A percentile compares a stretch with the other conserved stretches of the same genome.
Conservation (phyloP, 345 rosid genomes). For the Adansonia digitata region DNA sequence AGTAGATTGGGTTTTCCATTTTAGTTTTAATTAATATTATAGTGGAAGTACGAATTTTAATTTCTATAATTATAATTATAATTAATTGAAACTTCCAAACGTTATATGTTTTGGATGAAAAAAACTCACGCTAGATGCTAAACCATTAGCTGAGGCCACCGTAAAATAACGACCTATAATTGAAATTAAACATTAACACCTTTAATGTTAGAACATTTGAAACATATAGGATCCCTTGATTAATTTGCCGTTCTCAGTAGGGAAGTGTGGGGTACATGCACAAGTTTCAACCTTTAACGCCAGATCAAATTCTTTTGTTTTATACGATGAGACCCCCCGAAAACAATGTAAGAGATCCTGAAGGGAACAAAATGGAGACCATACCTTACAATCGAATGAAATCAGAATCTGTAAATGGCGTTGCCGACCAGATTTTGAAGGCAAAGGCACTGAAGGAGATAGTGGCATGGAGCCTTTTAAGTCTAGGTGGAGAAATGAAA, state of each 20-base stretch:
- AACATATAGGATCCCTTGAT: background rate
- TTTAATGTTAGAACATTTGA: background rate
- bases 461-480: constrained; percentile 40
- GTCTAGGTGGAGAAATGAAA: constrained; percentile 48
- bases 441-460: background rate
- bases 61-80: too few relatives aligned
- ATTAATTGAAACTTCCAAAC: too few relatives aligned
- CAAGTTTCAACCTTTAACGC: background rate
- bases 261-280: background rate
- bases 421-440: background rate
- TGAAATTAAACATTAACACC: background rate
- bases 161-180: background rate
- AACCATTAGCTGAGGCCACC: background rate
- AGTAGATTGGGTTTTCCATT: too few relatives aligned
- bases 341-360: background rate
- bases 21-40: too few relatives aligned
- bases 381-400: too few relatives aligned
- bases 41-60: too few relatives aligned
- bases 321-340: background rate
- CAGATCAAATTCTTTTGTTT: background rate
- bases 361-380: too few relatives aligned
- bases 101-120: too few relatives aligned
- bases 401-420: background rate
- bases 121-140: background rate
- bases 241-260: background rate